Evolutionary conservation across 441 rosid genomes (phyloP).

Genomic region (Mallotus japonicus): DNA sequence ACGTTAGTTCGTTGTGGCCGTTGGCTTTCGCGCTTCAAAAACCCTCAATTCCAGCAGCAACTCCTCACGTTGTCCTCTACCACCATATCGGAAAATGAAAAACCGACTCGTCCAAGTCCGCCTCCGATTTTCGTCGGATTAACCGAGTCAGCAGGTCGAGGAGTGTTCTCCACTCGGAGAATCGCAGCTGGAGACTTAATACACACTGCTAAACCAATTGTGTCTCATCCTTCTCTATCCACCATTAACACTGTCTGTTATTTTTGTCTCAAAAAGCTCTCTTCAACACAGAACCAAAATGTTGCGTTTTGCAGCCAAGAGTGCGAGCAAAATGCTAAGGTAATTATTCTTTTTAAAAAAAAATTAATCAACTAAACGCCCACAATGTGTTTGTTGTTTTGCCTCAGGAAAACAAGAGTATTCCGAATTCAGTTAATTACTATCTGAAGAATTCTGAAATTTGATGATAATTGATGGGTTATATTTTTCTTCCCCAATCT

Average conservation of each 20-base stretch:
- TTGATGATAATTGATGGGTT: no score
- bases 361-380: neutral
- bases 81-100: slow-evolving; percentile 22
- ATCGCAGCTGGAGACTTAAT: slow-evolving; percentile 68
- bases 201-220: slow-evolving; percentile 69
- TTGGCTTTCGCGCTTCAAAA: slow-evolving; percentile 28
- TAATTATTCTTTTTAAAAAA: slow-evolving; percentile 15
- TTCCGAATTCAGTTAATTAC: no score
- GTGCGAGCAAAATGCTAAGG: slow-evolving; percentile 58
- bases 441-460: no score
- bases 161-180: slow-evolving; percentile 69
- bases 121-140: slow-evolving; percentile 73
- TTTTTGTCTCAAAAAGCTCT: slow-evolving; percentile 56
- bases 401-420: slow-evolving; percentile 12
- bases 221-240: slow-evolving; percentile 55
- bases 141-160: slow-evolving; percentile 77
- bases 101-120: slow-evolving; percentile 34
- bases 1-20: slow-evolving; percentile 21
- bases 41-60: slow-evolving; percentile 9
- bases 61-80: slow-evolving; percentile 23
- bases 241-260: slow-evolving; percentile 48
- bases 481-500: slow-evolving; percentile 1
- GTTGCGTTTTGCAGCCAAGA: slow-evolving; percentile 51
- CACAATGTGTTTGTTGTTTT: slow-evolving; percentile 44
- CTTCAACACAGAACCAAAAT: slow-evolving; percentile 27